Percentiles rank a stretch among this genome's conserved stretches.
phyloP scores from a whole-genome alignment of 2,329 filamentous ascomycete genomes.

The Xylaria polymorpha region DNA sequence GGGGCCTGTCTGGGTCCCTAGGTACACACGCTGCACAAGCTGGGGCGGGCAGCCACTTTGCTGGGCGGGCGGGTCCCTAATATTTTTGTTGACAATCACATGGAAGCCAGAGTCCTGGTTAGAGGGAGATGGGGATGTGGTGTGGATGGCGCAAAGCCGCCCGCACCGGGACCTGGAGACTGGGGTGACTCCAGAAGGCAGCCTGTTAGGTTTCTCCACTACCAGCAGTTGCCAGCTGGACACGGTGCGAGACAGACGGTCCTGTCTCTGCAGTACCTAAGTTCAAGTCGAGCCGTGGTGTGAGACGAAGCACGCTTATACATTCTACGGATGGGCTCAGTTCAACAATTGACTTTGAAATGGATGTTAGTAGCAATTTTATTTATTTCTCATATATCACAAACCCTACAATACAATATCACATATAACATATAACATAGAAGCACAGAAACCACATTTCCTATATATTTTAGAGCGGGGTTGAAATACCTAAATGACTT shows the following conservation, averaged over 20 bases:
- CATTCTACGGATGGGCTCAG: background rate
- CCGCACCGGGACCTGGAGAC: constrained; percentile 13
- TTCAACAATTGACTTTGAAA: background rate
- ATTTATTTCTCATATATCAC: background rate
- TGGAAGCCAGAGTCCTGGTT: constrained; percentile 29
- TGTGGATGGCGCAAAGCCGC: constrained; percentile 7
- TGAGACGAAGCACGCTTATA: background rate
- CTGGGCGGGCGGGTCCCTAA: constrained; percentile 41
- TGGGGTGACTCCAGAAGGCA: constrained; percentile 2
- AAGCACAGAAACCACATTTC: background rate
- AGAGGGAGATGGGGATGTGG: background rate
- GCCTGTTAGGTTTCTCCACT: background rate
- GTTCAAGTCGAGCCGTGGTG: background rate
- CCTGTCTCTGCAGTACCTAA: background rate
- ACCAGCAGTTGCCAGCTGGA: constrained; percentile 20
- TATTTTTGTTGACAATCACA: constrained; percentile 50
- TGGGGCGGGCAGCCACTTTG: constrained; percentile 10
- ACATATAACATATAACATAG: background rate
- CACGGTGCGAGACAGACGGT: constrained; percentile 8
- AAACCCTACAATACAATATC: background rate
- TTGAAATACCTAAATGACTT: background rate
- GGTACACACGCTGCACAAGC: background rate
- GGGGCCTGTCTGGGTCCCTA: background rate
- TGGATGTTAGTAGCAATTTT: background rate
- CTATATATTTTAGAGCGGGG: background rate